These are phyloP conservation scores for Cucurbita ficifolia DNA, from an alignment of 306 rosid species.

Conservation along the genomic window DNA sequence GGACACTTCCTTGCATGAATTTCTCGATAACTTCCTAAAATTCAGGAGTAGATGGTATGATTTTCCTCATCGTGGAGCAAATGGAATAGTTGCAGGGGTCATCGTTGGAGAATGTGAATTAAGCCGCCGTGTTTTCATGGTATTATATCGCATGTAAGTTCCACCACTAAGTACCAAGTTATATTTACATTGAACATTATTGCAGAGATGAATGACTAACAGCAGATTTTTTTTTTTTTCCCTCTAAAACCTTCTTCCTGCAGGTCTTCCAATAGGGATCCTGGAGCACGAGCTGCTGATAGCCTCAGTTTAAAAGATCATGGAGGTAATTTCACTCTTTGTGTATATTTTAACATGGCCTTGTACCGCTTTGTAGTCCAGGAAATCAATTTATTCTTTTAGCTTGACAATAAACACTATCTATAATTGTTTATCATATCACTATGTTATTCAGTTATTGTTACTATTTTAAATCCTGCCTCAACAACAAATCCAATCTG, in stretches of 20 bases:
- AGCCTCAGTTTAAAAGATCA: slow-evolving; percentile 63
- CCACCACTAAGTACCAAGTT: slow-evolving; percentile 3
- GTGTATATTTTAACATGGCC: background rate
- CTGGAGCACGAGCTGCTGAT: slow-evolving; percentile 63
- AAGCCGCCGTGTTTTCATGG: slow-evolving; percentile 81
- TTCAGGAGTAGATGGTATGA: slow-evolving; percentile 96
- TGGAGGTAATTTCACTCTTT: slow-evolving; percentile 45
- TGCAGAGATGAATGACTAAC: background rate
- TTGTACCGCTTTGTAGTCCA: background rate
- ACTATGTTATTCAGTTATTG: background rate
- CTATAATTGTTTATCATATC: background rate
- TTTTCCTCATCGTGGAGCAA: slow-evolving; percentile 65
- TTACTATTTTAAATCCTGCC: background rate
- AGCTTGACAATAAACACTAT: background rate
- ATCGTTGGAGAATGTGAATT: slow-evolving; percentile 80
- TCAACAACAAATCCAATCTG: background rate
- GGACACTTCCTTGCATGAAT: slow-evolving; percentile 70
- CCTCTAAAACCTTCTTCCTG: slow-evolving; percentile 6
- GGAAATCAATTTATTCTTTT: background rate
- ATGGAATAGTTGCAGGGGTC: slow-evolving; percentile 75
- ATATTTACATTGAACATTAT: background rate
- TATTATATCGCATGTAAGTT: slow-evolving; percentile 89
- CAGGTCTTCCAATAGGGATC: slow-evolving; percentile 88
- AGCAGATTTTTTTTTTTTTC: background rate
- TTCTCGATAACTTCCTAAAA: slow-evolving; percentile 74